A percentile compares a stretch with the other conserved stretches of the same genome.
Evolutionary conservation across 805 yeast species (phyloP).

Genomic region (Pichia thaimueangensis): DNA sequence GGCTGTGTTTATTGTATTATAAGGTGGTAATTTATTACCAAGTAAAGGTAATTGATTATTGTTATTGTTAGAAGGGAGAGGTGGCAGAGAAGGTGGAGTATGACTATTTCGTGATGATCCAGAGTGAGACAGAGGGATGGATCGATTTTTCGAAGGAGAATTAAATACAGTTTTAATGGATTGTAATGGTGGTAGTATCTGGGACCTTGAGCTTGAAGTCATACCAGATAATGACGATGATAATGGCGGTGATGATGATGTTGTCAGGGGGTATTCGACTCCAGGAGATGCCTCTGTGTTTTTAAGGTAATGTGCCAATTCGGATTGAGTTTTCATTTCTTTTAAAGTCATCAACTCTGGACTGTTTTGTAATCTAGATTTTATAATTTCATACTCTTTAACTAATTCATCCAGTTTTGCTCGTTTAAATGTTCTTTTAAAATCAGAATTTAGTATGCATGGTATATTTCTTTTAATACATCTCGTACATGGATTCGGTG

Average conservation of each 20-base stretch:
- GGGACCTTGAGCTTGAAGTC: neutral
- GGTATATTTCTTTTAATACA: conserved; percentile 63
- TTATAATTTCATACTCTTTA: conserved; percentile 63
- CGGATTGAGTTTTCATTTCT: neutral
- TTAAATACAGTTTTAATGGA: conserved; percentile 1
- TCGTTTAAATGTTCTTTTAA: conserved; percentile 84
- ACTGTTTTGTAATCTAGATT: conserved; percentile 23
- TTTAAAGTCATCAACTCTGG: neutral
- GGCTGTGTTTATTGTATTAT: neutral
- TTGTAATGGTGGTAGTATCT: neutral
- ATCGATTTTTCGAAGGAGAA: neutral
- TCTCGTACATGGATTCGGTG: conserved; percentile 77
- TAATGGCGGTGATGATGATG: neutral
- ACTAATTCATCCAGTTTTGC: conserved; percentile 81
- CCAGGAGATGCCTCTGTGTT: neutral
- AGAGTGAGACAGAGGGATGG: neutral
- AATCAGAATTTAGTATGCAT: conserved; percentile 73
- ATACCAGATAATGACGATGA: neutral
- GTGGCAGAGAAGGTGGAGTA: too few species aligned
- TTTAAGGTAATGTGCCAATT: neutral
- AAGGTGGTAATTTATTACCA: too few species aligned
- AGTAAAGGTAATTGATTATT: neutral
- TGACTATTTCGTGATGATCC: neutral
- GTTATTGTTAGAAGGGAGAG: neutral
- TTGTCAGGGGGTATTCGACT: neutral